These are phyloP conservation scores for Saccharomycopsis fodiens DNA, from an alignment of 805 yeast species.

Conservation along the genomic window DNA sequence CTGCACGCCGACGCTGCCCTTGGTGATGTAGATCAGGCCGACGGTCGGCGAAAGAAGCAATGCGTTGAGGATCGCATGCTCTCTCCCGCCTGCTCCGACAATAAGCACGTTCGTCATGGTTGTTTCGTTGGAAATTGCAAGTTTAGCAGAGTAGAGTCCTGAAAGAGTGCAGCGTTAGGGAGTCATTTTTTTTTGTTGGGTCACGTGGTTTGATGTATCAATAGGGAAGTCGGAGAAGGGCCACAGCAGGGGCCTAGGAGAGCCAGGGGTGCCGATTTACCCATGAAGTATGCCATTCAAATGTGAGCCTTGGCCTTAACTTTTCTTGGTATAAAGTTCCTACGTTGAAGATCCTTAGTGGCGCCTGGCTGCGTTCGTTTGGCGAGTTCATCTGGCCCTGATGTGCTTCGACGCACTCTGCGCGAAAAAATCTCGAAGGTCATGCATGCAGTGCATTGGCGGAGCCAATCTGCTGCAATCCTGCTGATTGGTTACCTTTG, in stretches of 20 bases:
- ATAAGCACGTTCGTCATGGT: slow-evolving; percentile 56
- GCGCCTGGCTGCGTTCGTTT: no score
- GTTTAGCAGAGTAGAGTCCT: neutral
- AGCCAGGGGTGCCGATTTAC: neutral
- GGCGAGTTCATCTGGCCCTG: no score
- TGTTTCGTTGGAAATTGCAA: neutral
- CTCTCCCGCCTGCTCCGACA: slow-evolving; percentile 98
- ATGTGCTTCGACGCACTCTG: no score
- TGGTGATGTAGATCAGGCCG: slow-evolving; percentile 76
- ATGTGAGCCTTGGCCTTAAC: no score
- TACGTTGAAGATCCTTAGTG: no score
- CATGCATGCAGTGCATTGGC: no score
- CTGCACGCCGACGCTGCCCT: slow-evolving; percentile 86
- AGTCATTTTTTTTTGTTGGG: neutral
- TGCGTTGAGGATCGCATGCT: slow-evolving; percentile 93
- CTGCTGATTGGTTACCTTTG: no score
- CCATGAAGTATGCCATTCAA: no score
- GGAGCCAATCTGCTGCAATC: no score
- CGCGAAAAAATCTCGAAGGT: no score
- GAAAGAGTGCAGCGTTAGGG: neutral
- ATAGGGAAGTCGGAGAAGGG: neutral
- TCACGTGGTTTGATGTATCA: neutral
- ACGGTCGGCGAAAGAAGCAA: slow-evolving; percentile 72
- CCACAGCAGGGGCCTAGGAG: neutral
- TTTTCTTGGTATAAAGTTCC: no score